Base-by-base conservation (phyloP, 768 basidiomycete genomes). In the Leccinum olivaceopallidum region DNA sequence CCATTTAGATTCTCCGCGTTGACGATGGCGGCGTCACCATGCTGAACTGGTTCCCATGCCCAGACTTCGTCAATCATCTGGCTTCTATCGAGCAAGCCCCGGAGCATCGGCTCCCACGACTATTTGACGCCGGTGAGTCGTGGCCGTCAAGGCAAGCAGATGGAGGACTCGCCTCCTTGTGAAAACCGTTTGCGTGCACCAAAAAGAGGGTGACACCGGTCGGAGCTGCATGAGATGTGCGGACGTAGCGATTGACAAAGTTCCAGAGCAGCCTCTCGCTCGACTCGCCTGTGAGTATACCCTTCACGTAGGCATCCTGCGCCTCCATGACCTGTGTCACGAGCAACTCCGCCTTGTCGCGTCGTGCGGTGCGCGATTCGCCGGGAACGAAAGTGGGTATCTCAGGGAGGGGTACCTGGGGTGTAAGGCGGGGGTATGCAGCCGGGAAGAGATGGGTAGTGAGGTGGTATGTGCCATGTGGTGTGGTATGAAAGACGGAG, bases 121-220 rank as follows among this genome's bases (percentile, higher is more conserved):
- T 95, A 28, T 24, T 16, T 26, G 9, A n/a, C 13, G 37, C 39
- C 18, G 8, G 16, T 6, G 26, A 20, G 32, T 42, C 54, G 44
- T n/a, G 9, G 13, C 3, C 22, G 9, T 26, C 44, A 18, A 42
- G 42, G 6, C 10, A 22, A 28, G 1, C 32, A 13, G 10, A 37
- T 63, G 2, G 4, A 53, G n/a, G 18, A 63, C 83, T 53, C 56
- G 86, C 91, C 85, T 95, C 93, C 71, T 95, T 95, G 52, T 84
- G 85, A 65, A 95, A 89, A 1, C 95, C 94, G 72, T 92, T 95
- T 3, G 92, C 92, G 71, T 95, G 94, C 4, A 85, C 83, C 52
- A 91, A 78, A 63, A 95, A 82, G 55, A 95, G 73, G 0, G 92
- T 95, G 10, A 90, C 1, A 2, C 65, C 54, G 0, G 32, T 1